A percentile compares a stretch with the other conserved stretches of the same genome.
phyloP scores from a whole-genome alignment of 106 monocot species.

The Dendrobium catenatum region DNA sequence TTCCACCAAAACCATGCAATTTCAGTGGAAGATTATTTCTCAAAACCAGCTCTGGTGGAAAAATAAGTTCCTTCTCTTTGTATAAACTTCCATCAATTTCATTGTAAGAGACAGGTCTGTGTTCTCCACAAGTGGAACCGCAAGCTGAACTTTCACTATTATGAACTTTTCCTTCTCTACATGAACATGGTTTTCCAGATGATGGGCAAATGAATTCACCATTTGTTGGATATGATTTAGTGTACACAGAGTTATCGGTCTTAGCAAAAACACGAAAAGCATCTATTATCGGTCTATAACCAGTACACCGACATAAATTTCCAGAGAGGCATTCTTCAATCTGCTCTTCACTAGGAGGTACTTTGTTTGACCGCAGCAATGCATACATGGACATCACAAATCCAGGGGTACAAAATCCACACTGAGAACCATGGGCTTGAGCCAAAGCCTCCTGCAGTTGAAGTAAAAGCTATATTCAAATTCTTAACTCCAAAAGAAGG shows the following conservation, averaged over 20 bases:
- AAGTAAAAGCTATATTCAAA: not conserved
- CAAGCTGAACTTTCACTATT: conserved; percentile 15
- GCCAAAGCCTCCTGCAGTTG: conserved; percentile 70
- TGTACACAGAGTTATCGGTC: conserved; percentile 68
- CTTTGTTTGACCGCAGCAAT: conserved; percentile 72
- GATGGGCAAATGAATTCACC: conserved; percentile 66
- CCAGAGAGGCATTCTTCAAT: conserved; percentile 93
- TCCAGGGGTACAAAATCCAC: conserved; percentile 98
- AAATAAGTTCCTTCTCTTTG: conserved; percentile 77
- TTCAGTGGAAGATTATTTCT: conserved; percentile 56
- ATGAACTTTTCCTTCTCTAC: conserved; percentile 26
- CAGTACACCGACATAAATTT: conserved; percentile 97
- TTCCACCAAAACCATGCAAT: conserved; percentile 63
- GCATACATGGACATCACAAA: conserved; percentile 99
- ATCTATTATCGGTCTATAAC: conserved; percentile 92
- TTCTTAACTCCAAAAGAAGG: too few relatives aligned
- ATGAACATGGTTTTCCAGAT: conserved; percentile 85
- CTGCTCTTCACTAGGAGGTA: conserved; percentile 66
- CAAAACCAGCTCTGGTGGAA: conserved; percentile 82
- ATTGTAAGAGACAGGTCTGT: conserved; percentile 39
- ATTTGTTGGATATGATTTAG: conserved; percentile 23
- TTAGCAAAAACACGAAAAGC: conserved; percentile 94
- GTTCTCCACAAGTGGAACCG: not conserved
- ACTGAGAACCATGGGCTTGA: conserved; percentile 89
- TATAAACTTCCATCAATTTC: conserved; percentile 80